Base-by-base conservation (phyloP, 2,329 filamentous ascomycete genomes). In the Penicillium sp. region DNA sequence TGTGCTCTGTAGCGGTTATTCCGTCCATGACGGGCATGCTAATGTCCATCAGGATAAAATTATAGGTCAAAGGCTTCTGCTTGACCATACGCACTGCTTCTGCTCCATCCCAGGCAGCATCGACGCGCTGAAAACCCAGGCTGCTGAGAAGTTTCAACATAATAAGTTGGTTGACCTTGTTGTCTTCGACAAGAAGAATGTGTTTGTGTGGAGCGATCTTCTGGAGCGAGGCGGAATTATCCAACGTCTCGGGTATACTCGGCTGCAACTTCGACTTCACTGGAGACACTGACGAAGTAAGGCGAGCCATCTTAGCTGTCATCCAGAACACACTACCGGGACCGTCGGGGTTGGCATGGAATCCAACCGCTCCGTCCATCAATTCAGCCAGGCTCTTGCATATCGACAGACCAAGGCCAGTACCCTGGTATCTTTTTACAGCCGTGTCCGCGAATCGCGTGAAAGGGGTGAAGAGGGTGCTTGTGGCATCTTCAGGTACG, bases 371-470 rank as follows among this genome's bases (percentile, higher is more conserved):
- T 1, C 84, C 84, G 23, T 80, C 81, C 82, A 85, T 84, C 25
- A 84, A 74, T 64, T 83, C 81, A 0, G 79, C 79, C 12, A 86
- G 67, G 53, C 79, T 82, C 64, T 84, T 85, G 61, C 81, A 83
- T 38, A 86, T 86, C 10, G 81, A 82, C 3, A 86, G 70, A 2
- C 83, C 83, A 2, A 86, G 71, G 0, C 83, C 83, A 6, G 82
- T 85, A 4, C 83, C 82, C 60, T 83, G 81, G 57, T 82, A 83
- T 49, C 75, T 76, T 61, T 82, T 82, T 2, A 78, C 80, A n/a
- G 78, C 76, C 2, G 79, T 81, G 53, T 81, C 80, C 59, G 83
- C 82, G 55, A 83, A 79, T 62, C 83, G 82, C 7, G 77, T 81
- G 58, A 85, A 85, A 0, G 83, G 83, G 3, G 78, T 81, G 66